These are phyloP conservation scores for Wickerhamia fluorescens DNA, from an alignment of 805 yeast species.

Conservation along the genomic window DNA sequence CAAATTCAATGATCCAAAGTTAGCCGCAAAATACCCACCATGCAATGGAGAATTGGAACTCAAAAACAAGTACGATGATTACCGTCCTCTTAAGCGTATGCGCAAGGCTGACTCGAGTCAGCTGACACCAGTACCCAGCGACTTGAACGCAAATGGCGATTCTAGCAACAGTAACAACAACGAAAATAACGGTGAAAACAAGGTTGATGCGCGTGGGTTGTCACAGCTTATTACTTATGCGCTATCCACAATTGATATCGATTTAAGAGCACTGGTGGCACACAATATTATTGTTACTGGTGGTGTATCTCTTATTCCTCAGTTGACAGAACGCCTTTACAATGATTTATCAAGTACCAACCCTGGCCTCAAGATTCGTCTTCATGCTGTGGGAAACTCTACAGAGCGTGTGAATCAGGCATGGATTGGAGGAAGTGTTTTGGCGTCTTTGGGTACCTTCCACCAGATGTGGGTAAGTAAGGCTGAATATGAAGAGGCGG, in stretches of 20 bases:
- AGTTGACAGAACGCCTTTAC: constrained; percentile 69
- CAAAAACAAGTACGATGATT: constrained; percentile 48
- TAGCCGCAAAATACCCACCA: constrained; percentile 22
- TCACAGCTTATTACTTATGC: constrained; percentile 55
- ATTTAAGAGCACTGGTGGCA: constrained; percentile 76
- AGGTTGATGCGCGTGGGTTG: constrained; percentile 37
- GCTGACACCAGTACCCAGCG: constrained; percentile 16
- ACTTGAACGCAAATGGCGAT: constrained; percentile 5
- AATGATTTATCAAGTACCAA: constrained; percentile 60
- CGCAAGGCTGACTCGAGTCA: constrained; percentile 35
- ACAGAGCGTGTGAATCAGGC: constrained; percentile 73
- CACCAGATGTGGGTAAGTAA: constrained; percentile 93
- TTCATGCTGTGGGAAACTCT: constrained; percentile 73
- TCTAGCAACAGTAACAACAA: constrained; percentile 3
- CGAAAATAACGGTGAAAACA: neutral
- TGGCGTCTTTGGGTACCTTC: constrained; percentile 85
- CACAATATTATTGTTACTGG: constrained; percentile 87
- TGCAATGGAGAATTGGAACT: constrained; percentile 49
- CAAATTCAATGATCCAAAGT: constrained; percentile 18
- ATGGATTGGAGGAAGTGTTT: constrained; percentile 90
- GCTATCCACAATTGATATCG: constrained; percentile 62
- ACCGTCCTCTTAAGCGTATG: constrained; percentile 65
- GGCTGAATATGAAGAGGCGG: constrained; percentile 82
- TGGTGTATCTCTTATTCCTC: constrained; percentile 73
- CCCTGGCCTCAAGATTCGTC: constrained; percentile 80